Base-by-base conservation (phyloP, 202 grass and related monocot species). In the Eragrostis tef region DNA sequence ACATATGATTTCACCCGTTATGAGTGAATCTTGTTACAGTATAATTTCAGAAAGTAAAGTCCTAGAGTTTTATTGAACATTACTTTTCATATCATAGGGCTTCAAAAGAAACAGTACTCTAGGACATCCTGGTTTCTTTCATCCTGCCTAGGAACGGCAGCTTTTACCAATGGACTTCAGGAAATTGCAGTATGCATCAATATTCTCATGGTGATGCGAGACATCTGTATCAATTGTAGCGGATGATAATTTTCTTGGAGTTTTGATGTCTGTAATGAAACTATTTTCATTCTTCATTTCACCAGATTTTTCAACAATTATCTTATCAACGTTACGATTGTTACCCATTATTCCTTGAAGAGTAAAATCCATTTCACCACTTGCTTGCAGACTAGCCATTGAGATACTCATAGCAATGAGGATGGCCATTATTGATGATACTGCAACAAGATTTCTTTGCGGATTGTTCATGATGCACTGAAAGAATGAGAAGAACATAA, bases 391-490 rank as follows among this genome's bases (percentile, higher is more conserved):
- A 42, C 57, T 20, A 42, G 11, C 29, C 36, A 74, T 11, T 8
- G 19, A n/a, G 13, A 42, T 41, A 14, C 51, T 53, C 3, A 57
- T 7, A 20, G 12, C 25, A 60, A 60, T 0, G 0, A 74, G 53
- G 19, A 57, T 34, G 17, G 42, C 12, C 31, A 36, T 29, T n/a
- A 57, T 39, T n/a, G 20, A 57, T 1, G 19, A n/a, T 22, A 73
- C 9, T 6, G 17, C 48, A 7, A 54, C 49, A 54, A 17, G 25
- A 6, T 20, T 54, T 73, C 17, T 36, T 17, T 3, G 27, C 3
- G 19, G 6, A 57, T 21, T 22, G 0, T 36, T 74, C 71, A 74
- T 74, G 51, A 42, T 57, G 51, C 54, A n/a, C 71, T 74, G 13
- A 17, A 41, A 8, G 0, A 21, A 15, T 57, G 2, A 24, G 39